phyloP scores from a whole-genome alignment of 2,329 filamentous ascomycete species.

The Exophiala xenobiotica region DNA sequence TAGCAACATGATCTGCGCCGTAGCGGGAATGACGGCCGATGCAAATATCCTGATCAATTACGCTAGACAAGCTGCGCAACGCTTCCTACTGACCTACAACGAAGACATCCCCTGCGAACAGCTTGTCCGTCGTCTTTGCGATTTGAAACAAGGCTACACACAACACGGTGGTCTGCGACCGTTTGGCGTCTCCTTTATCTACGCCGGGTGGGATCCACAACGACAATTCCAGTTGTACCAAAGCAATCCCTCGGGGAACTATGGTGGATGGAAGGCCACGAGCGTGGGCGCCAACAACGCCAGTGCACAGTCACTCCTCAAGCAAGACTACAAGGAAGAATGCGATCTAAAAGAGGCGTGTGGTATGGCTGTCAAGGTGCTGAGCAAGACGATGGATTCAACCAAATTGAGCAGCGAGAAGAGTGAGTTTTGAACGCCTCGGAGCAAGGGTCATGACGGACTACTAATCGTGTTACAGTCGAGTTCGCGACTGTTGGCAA shows the following conservation, averaged over 20 bases:
- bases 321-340: constrained; percentile 99
- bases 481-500: constrained; percentile 98
- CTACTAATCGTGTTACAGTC: constrained; percentile 55
- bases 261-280: constrained; percentile 98
- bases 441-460: constrained; percentile 19
- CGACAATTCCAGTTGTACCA: constrained; percentile 98
- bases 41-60: constrained; percentile 99
- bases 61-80: constrained; percentile 92
- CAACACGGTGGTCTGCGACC: constrained; percentile 97
- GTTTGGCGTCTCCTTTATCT: constrained; percentile 99
- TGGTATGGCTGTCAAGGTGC: constrained; percentile 93
- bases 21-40: constrained; percentile 98
- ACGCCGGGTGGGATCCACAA: constrained; percentile 94
- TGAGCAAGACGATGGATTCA: constrained; percentile 99
- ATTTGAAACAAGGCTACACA: constrained; percentile 98
- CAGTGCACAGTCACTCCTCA: constrained; percentile 91
- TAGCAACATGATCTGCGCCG: constrained; percentile 99
- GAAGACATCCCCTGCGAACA: constrained; percentile 99
- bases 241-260: constrained; percentile 98
- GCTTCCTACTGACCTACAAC: constrained; percentile 98
- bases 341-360: constrained; percentile 95
- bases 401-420: constrained; percentile 99
- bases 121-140: constrained; percentile 91
- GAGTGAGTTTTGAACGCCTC: constrained; percentile 61
- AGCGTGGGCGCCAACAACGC: constrained; percentile 98